Percentiles rank a stretch among this genome's conserved stretches.
Evolutionary conservation across 805 yeast species (phyloP).

Genomic region (Candida rishiriensis): DNA sequence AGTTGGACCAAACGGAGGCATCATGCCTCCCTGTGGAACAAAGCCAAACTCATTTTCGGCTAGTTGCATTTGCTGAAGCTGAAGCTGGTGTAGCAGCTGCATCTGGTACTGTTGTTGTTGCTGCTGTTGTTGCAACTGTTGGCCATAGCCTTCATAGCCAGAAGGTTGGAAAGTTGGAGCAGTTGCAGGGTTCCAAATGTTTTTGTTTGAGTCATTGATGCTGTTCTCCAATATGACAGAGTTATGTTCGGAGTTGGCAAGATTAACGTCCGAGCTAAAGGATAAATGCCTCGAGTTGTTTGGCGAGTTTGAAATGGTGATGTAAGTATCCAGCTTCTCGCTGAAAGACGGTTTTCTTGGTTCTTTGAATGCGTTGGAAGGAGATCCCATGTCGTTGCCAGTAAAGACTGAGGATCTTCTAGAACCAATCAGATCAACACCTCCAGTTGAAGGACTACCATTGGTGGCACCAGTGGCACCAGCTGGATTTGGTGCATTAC

Average conservation of each 20-base stretch:
- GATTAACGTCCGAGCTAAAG: conserved; percentile 24
- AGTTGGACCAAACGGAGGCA: conserved; percentile 16
- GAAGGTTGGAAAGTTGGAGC: conserved; percentile 56
- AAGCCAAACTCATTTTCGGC: conserved; percentile 4
- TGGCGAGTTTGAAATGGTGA: conserved; percentile 27
- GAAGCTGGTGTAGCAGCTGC: conserved; percentile 13
- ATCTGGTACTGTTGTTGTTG: conserved; percentile 6
- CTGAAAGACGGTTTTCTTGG: conserved; percentile 46
- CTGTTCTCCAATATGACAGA: conserved; percentile 29
- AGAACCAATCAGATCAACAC: conserved; percentile 30
- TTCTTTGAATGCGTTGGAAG: conserved; percentile 27
- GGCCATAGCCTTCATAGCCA: conserved; percentile 15
- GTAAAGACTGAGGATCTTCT: conserved; percentile 51
- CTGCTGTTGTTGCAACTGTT: conserved; percentile 1
- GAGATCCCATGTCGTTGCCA: conserved; percentile 26
- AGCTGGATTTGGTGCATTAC: conserved; percentile 5
- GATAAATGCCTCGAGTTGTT: conserved; percentile 26
- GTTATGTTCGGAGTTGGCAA: conserved; percentile 30
- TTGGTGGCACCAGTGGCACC: conserved; percentile 14
- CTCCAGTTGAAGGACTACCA: conserved; percentile 5
- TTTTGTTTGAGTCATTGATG: conserved; percentile 18
- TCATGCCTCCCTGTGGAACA: conserved; percentile 10
- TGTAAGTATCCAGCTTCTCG: conserved; percentile 59
- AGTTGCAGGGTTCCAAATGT: conserved; percentile 65
- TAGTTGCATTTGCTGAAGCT: conserved; percentile 9